Conservation (phyloP, 768 basidiomycete genomes). For the Hericium rajendrae region DNA sequence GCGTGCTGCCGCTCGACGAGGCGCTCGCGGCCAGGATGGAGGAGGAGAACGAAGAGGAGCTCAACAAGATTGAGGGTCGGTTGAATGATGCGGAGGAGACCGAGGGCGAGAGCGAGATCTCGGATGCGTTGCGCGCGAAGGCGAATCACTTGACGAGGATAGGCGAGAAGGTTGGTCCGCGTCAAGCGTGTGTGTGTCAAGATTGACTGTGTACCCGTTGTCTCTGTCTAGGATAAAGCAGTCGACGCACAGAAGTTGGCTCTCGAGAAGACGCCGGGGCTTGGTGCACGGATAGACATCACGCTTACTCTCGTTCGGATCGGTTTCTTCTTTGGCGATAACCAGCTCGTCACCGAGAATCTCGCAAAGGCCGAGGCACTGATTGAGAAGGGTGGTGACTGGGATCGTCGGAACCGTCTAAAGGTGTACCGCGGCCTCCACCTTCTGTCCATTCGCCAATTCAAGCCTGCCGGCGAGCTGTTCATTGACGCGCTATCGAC, state of each 20-base stretch:
- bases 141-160: slow-evolving; percentile 84
- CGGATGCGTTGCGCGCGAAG: slow-evolving; percentile 73
- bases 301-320: slow-evolving; percentile 81
- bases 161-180: slow-evolving; percentile 56
- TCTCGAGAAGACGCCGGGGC: slow-evolving; percentile 82
- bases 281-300: slow-evolving; percentile 91
- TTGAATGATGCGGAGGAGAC: slow-evolving; percentile 82
- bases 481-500: slow-evolving; percentile 88
- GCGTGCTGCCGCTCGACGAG: slow-evolving; percentile 40
- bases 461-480: slow-evolving; percentile 77
- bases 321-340: slow-evolving; percentile 84
- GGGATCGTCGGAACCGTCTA: slow-evolving; percentile 93
- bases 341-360: slow-evolving; percentile 56
- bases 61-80: slow-evolving; percentile 66
- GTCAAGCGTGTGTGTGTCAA: not conserved
- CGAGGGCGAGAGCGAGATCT: slow-evolving; percentile 89
- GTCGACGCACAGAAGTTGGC: slow-evolving; percentile 76
- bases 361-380: slow-evolving; percentile 80
- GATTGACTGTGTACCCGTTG: not conserved
- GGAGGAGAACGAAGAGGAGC: slow-evolving; percentile 59
- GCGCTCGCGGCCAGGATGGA: slow-evolving; percentile 49
- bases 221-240: slow-evolving; percentile 54
- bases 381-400: slow-evolving; percentile 93
- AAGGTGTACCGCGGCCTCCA: slow-evolving; percentile 93
- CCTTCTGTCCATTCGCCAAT: slow-evolving; percentile 80